These are phyloP conservation scores for Fraxinus americana DNA, from an alignment of 257 asterid genomes.

Conservation along the genomic window DNA sequence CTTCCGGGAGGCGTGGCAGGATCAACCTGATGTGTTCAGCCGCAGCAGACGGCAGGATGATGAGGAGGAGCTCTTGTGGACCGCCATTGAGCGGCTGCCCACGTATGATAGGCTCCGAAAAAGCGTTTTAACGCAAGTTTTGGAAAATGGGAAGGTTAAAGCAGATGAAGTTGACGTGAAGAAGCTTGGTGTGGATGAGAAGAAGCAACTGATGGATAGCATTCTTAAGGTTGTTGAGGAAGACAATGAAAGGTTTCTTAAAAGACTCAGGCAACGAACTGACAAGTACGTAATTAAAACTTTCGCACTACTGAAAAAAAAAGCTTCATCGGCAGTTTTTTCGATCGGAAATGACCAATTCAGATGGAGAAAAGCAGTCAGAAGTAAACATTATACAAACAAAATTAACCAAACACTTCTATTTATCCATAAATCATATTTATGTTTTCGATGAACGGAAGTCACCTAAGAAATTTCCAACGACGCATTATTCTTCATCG, in stretches of 20 bases:
- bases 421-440: too few relatives aligned
- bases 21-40: constrained; percentile 26
- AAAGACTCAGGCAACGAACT: constrained; percentile 19
- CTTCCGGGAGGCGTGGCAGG: constrained; percentile 23
- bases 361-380: too few relatives aligned
- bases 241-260: constrained; percentile 42
- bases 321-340: too few relatives aligned
- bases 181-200: constrained; percentile 28
- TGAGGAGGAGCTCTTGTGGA: constrained; percentile 49
- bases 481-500: too few relatives aligned
- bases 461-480: too few relatives aligned
- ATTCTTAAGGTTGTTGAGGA: constrained; percentile 30
- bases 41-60: constrained; percentile 26
- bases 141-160: constrained; percentile 31
- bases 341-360: not conserved
- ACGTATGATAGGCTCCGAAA: constrained; percentile 31
- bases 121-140: constrained; percentile 27
- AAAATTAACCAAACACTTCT: too few relatives aligned
- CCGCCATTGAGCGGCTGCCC: constrained; percentile 52
- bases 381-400: too few relatives aligned
- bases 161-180: constrained; percentile 29
- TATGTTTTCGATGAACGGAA: too few relatives aligned
- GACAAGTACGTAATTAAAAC: constrained; percentile 23
- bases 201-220: constrained; percentile 24
- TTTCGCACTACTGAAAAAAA: too few relatives aligned